phyloP scores from a whole-genome alignment of 805 yeast genomes.

The Candida takata region DNA sequence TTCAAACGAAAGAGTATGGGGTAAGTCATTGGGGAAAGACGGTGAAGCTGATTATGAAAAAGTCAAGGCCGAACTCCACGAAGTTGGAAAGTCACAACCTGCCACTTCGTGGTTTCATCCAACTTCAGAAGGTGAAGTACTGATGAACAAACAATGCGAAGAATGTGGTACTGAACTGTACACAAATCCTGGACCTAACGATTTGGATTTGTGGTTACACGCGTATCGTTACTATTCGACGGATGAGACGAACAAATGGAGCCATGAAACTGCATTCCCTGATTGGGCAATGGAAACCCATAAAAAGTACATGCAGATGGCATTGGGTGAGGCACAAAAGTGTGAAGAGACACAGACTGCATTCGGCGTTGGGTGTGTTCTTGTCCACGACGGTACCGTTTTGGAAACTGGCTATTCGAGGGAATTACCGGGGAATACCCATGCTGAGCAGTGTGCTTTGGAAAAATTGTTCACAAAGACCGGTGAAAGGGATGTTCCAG shows the following conservation, averaged over 20 bases:
- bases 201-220: slow-evolving; percentile 84
- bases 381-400: slow-evolving; percentile 56
- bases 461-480: slow-evolving; percentile 52
- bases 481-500: slow-evolving; percentile 43
- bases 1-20: slow-evolving; percentile 78
- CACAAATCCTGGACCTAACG: slow-evolving; percentile 85
- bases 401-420: slow-evolving; percentile 84
- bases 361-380: slow-evolving; percentile 88
- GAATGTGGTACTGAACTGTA: slow-evolving; percentile 66
- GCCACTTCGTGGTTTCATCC: slow-evolving; percentile 32
- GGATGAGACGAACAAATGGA: slow-evolving; percentile 25
- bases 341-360: slow-evolving; percentile 82
- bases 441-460: slow-evolving; percentile 93
- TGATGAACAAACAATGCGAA: slow-evolving; percentile 52
- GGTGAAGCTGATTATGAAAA: slow-evolving; percentile 44
- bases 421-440: slow-evolving; percentile 91
- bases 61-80: slow-evolving; percentile 44
- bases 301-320: slow-evolving; percentile 59
- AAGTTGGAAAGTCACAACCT: slow-evolving; percentile 61
- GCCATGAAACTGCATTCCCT: slow-evolving; percentile 21
- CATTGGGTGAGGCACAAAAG: slow-evolving; percentile 69
- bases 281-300: slow-evolving; percentile 50
- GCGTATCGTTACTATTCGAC: slow-evolving; percentile 72
- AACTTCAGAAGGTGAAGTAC: slow-evolving; percentile 49
- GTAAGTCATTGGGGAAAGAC: slow-evolving; percentile 54